Percentiles rank a stretch among this genome's conserved stretches.
phyloP scores from a whole-genome alignment of 768 basidiomycete species.

The Pleurotus eryngii region DNA sequence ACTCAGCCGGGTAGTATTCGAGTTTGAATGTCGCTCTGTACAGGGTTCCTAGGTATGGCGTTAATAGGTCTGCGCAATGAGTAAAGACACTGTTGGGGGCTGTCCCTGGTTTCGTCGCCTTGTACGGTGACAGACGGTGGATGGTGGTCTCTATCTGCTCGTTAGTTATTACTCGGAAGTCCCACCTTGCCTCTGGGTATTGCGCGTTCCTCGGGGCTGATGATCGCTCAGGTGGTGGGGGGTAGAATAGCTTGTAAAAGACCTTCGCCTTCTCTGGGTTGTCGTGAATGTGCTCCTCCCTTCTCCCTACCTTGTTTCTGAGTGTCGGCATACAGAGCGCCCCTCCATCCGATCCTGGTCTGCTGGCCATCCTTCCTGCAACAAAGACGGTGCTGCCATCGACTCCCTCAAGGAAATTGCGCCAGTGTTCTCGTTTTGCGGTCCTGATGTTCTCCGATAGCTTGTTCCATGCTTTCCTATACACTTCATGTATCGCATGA shows the following conservation, averaged over 20 bases:
- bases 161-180: background rate
- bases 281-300: background rate
- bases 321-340: constrained; percentile 9
- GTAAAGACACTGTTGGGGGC: constrained; percentile 21
- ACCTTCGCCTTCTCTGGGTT: constrained; percentile 7
- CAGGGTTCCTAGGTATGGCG: constrained; percentile 14
- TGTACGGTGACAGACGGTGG: constrained; percentile 18
- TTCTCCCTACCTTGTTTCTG: background rate
- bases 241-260: constrained; percentile 12
- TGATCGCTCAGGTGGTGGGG: constrained; percentile 9
- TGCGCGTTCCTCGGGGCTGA: background rate
- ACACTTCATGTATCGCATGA: constrained; percentile 7
- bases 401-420: constrained; percentile 11
- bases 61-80: constrained; percentile 7
- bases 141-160: constrained; percentile 11
- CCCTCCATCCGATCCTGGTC: constrained; percentile 6
- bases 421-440: constrained; percentile 14
- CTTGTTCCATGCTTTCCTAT: background rate
- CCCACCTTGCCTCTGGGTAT: constrained; percentile 10
- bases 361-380: constrained; percentile 9
- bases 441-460: background rate
- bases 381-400: constrained; percentile 10
- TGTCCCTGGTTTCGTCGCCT: constrained; percentile 21
- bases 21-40: constrained; percentile 27
- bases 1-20: constrained; percentile 22